phyloP scores from a whole-genome alignment of 306 rosid species.

The Fragaria vesca region DNA sequence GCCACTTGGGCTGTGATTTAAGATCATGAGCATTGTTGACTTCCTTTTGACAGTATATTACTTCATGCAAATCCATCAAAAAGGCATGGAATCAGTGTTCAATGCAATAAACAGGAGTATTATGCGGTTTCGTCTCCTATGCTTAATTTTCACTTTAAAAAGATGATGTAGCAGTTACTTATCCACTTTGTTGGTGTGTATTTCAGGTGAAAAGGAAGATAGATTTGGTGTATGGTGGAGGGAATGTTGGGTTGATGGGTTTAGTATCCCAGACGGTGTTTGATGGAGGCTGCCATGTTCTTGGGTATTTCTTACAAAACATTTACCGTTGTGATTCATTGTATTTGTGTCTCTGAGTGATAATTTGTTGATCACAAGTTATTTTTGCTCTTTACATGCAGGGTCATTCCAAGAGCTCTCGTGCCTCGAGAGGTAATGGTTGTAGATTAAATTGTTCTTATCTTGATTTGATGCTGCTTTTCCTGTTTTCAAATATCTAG shows the following conservation, averaged over 20 bases:
- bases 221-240: slow-evolving; percentile 93
- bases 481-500: not conserved
- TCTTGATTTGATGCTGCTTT: not conserved
- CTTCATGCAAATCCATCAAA: slow-evolving; percentile 17
- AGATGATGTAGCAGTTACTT: slow-evolving; percentile 13
- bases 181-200: slow-evolving; percentile 17
- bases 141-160: slow-evolving; percentile 3
- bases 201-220: slow-evolving; percentile 77
- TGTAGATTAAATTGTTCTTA: not conserved
- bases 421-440: slow-evolving; percentile 80
- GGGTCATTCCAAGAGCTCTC: slow-evolving; percentile 91
- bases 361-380: slow-evolving; percentile 13
- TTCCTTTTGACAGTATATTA: not conserved
- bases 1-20: not conserved
- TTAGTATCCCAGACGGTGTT: slow-evolving; percentile 73
- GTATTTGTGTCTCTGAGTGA: not conserved
- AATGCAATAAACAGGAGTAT: not conserved
- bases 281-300: slow-evolving; percentile 91
- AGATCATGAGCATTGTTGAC: slow-evolving; percentile 8
- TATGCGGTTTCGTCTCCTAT: slow-evolving; percentile 15
- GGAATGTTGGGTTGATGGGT: slow-evolving; percentile 92
- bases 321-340: slow-evolving; percentile 1
- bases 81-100: slow-evolving; percentile 15
- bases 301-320: slow-evolving; percentile 61
- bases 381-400: slow-evolving; percentile 39